A percentile compares a stretch with the other conserved stretches of the same genome.
Conservation (phyloP, 192 early-diverging fungal genomes). For the Rhizoclosmatium sp. region DNA sequence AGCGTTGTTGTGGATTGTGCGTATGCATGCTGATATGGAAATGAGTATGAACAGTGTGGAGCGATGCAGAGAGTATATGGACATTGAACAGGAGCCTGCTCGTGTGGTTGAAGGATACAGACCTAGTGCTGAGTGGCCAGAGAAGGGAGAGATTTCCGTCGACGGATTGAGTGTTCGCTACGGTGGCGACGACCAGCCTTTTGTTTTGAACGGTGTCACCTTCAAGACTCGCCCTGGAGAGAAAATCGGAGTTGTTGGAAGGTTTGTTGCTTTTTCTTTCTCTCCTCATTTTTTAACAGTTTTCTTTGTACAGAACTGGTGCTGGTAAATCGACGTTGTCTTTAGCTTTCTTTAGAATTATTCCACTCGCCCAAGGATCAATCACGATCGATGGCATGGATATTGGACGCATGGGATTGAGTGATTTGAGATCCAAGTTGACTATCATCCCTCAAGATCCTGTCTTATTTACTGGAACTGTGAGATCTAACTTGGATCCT, state of each 20-base stretch:
- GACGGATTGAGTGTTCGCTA: slow-evolving; percentile 65
- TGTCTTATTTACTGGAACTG: slow-evolving; percentile 70
- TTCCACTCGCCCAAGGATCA: slow-evolving; percentile 39
- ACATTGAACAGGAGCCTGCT: slow-evolving; percentile 76
- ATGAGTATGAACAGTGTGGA: slow-evolving; percentile 90
- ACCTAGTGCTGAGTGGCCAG: slow-evolving; percentile 39
- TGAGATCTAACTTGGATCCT: slow-evolving; percentile 88
- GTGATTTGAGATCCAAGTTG: slow-evolving; percentile 68
- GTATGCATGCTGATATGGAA: slow-evolving; percentile 74
- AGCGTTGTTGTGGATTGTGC: slow-evolving; percentile 82
- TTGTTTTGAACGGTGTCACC: slow-evolving; percentile 53
- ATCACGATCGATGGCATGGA: slow-evolving; percentile 77
- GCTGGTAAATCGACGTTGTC: slow-evolving; percentile 74
- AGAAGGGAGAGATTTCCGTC: slow-evolving; percentile 61
- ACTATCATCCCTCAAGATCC: slow-evolving; percentile 87
- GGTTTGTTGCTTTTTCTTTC: slow-evolving; percentile 20
- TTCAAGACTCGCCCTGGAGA: slow-evolving; percentile 46
- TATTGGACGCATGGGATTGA: slow-evolving; percentile 63
- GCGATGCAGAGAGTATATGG: slow-evolving; percentile 82
- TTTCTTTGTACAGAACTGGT: slow-evolving; percentile 60
- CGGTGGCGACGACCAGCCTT: slow-evolving; percentile 62
- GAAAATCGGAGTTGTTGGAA: slow-evolving; percentile 61
- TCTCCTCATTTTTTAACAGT: too few relatives aligned
- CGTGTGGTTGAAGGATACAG: slow-evolving; percentile 26
- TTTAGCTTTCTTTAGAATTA: slow-evolving; percentile 58